phyloP scores from a whole-genome alignment of 768 basidiomycete genomes.

The Hygrophorus pudorinus region DNA sequence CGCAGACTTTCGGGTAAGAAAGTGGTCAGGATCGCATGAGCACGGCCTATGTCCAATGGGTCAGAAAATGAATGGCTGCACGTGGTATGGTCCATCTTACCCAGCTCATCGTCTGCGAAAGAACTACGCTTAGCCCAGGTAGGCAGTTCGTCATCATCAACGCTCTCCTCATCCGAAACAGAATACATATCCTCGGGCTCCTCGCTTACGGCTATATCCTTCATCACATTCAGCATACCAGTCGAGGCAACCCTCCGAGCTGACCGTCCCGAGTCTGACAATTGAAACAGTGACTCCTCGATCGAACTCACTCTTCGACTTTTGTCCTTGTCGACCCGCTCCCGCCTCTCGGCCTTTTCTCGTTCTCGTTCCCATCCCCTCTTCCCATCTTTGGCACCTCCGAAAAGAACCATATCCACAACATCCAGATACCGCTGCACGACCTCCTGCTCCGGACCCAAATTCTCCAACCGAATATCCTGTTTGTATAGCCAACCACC shows the following conservation, averaged over 20 bases:
- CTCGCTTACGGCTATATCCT: neutral
- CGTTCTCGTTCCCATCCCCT: conserved; percentile 39
- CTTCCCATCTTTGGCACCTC: conserved; percentile 37
- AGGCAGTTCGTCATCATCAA: conserved; percentile 68
- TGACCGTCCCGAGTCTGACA: conserved; percentile 19
- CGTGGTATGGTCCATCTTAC: conserved; percentile 26
- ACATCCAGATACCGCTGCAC: conserved; percentile 58
- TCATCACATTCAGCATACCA: conserved; percentile 35
- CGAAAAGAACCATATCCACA: conserved; percentile 76
- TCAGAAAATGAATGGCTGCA: neutral
- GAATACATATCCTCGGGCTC: conserved; percentile 50
- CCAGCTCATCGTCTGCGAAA: conserved; percentile 48
- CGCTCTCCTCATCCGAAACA: conserved; percentile 24
- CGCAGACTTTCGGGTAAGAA: conserved; percentile 54
- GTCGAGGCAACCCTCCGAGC: conserved; percentile 43
- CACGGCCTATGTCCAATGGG: conserved; percentile 37
- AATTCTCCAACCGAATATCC: conserved; percentile 43
- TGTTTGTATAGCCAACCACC: conserved; percentile 78
- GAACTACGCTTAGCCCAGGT: conserved; percentile 60
- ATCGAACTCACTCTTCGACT: conserved; percentile 36
- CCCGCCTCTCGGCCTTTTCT: conserved; percentile 35
- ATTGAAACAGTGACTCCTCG: conserved; percentile 29
- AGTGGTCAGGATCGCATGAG: conserved; percentile 46
- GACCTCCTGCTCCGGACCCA: conserved; percentile 46
- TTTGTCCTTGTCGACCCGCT: conserved; percentile 16